Evolutionary conservation across 2,329 filamentous ascomycete genomes (phyloP), one percentile per base, ranked within the genome.

Genomic region (Fusarium sororula): DNA sequence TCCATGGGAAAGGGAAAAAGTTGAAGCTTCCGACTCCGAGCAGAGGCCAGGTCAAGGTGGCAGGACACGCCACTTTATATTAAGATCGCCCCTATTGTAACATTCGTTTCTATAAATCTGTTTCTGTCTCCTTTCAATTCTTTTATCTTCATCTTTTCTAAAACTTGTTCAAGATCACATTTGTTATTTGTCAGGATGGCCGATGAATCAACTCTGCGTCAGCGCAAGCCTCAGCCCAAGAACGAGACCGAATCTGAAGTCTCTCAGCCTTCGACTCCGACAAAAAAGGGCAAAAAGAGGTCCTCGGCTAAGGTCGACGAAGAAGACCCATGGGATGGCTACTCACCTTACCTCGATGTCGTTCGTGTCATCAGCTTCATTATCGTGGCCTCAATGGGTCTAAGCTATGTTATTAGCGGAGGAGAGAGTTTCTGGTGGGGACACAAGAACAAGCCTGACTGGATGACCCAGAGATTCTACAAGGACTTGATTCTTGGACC

Each of bases 361-460:
- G 82, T 94, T 67, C 91, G 93, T 38, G 87, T 95, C 37, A 78
- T 95, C 51, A 87, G 87, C 38, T 93, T 93, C 62, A 82, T 95
- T 20, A 74, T 92, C 39, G 75, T 94, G 48, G 88, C 91, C 53
- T 93, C 90, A 30, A 90, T 87, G 77, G 91, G 89, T 24, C 85
- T 95, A 62, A 95, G 93, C 83, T 96, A 95, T 82, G 89, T 95
- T 73, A 87, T 93, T 75, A 94, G 92, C 50, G 87, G 88, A 70
- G 92, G 92, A 70, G 89, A 94, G 79, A 91, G 89, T 66, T 86
- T 91, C 73, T 87, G 90, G 65, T 96, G 93, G 92, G 91, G 86
- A 72, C 82, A 88, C 79, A 84, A 85, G 87, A 74, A 92, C 85
- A 84, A 86, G 83, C 83, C 93, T 83, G 78, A 91, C 84, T 91